phyloP scores from a whole-genome alignment of 208 protist genomes.

The Herpetomonas muscarum region DNA sequence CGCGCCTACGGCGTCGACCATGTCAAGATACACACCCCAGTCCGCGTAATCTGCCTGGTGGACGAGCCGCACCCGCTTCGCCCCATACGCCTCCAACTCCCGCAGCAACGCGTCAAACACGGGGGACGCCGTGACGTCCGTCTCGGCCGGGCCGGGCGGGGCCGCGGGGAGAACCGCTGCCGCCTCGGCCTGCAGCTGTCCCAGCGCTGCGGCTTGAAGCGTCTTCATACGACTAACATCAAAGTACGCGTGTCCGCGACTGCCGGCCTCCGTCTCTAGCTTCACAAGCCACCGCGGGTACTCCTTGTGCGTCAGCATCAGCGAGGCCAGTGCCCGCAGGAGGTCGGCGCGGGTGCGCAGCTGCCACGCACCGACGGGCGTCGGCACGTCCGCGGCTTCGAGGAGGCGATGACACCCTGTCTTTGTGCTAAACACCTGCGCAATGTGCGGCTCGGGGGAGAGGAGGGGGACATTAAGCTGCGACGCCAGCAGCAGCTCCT shows the following conservation, averaged over 20 bases:
- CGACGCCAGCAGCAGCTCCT: constrained; percentile 81
- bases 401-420: constrained; percentile 72
- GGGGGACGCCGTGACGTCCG: not conserved
- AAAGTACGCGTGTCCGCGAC: constrained; percentile 86
- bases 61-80: constrained; percentile 73
- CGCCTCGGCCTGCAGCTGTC: not conserved
- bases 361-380: constrained; percentile 49
- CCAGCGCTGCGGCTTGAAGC: constrained; percentile 24
- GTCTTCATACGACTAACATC: constrained; percentile 74
- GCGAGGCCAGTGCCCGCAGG: constrained; percentile 44
- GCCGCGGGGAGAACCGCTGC: not conserved
- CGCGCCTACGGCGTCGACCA: constrained; percentile 78
- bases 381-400: constrained; percentile 71
- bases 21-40: constrained; percentile 75
- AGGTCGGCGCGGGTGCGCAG: constrained; percentile 58
- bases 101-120: constrained; percentile 30
- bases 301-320: constrained; percentile 72
- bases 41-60: constrained; percentile 66
- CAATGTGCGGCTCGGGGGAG: constrained; percentile 62
- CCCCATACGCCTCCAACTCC: constrained; percentile 70
- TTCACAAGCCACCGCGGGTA: constrained; percentile 86
- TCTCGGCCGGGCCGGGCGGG: not conserved
- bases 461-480: constrained; percentile 86
- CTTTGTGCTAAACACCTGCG: constrained; percentile 83
- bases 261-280: constrained; percentile 84